Evolutionary conservation across 169 alveolate genomes (phyloP), one percentile per base, ranked within the genome.

Genomic region (Eimeria sp.): DNA sequence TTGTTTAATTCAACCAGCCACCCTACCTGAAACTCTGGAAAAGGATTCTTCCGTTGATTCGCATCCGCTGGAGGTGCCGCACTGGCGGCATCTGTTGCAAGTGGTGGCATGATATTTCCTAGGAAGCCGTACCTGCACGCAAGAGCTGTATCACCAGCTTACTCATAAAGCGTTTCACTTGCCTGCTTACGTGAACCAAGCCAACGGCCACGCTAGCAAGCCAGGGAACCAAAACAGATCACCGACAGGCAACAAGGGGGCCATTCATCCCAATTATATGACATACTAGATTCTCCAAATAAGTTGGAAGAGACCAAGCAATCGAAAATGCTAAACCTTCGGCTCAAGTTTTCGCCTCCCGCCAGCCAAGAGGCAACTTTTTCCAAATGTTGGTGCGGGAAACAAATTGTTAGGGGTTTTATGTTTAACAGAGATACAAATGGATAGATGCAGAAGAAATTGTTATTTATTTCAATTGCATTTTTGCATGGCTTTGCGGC

Each of bases 21-120:
- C 45, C 78, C 51, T 30, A 87, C 93, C 93, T 87, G 93, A 87
- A 87, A 87, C 61, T 87, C 93, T 87, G 93, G 93, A 22, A 87
- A 87, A 9, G 93, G 93, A 63, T 87, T 61, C 45, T 87, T 87
- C 93, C 73, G 82, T 27, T 87, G 93, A n/a, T 70, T 49, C 13
- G 80, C 83, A 34, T 87, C 93, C n/a, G 47, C 78, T 22, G 93
- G 82, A 63, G 83, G 30, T 40, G 93, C 93, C 93, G 82, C n/a
- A 30, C 61, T 22, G 43, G 83, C 82, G 65, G 93, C 83, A 34
- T 87, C 93, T 30, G 82, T 16, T 27, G 65, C 30, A 51, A 34
- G 93, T 13, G 93, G 83, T 7, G 93, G 61, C 93, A 87, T 87
- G 93, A 65, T 63, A 65, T 30, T n/a, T 27, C 51, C 4, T 54